Conservation (phyloP, 306 rosid genomes). For the Dalbergia cochinchinensis region DNA sequence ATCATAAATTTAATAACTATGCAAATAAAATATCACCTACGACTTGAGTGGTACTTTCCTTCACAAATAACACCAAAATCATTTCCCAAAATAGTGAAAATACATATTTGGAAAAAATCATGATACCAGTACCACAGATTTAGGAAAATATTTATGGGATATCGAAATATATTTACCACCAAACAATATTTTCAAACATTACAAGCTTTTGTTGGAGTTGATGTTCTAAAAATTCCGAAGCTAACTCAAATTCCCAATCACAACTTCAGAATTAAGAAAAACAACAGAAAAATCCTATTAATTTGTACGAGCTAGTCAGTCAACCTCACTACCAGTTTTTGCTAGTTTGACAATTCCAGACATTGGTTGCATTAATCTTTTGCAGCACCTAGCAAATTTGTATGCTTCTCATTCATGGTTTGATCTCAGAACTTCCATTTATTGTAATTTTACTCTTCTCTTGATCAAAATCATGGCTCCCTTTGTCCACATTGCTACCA, state of each 20-base stretch:
- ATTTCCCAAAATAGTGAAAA: background rate
- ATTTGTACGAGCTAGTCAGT: constrained; percentile 30
- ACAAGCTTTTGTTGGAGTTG: background rate
- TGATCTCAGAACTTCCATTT: constrained; percentile 47
- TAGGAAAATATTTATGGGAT: background rate
- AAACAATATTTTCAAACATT: background rate
- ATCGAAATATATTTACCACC: constrained; percentile 14
- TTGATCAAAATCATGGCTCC: constrained; percentile 28
- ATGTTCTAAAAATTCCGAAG: background rate
- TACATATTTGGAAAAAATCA: background rate
- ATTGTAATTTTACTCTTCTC: constrained; percentile 30
- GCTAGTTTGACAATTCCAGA: constrained; percentile 36
- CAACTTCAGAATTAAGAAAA: background rate
- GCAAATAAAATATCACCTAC: no score
- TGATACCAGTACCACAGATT: background rate
- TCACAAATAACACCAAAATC: no score
- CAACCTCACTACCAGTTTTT: constrained; percentile 29
- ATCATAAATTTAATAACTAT: no score
- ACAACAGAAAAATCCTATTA: background rate
- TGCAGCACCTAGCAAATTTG: constrained; percentile 17
- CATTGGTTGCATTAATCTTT: constrained; percentile 42
- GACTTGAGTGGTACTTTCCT: no score
- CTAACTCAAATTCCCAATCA: background rate
- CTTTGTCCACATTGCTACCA: constrained; percentile 39
- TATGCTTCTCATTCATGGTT: constrained; percentile 40